Base-by-base conservation (phyloP, 805 yeast genomes). In the Schwanniomyces vanrijiae region DNA sequence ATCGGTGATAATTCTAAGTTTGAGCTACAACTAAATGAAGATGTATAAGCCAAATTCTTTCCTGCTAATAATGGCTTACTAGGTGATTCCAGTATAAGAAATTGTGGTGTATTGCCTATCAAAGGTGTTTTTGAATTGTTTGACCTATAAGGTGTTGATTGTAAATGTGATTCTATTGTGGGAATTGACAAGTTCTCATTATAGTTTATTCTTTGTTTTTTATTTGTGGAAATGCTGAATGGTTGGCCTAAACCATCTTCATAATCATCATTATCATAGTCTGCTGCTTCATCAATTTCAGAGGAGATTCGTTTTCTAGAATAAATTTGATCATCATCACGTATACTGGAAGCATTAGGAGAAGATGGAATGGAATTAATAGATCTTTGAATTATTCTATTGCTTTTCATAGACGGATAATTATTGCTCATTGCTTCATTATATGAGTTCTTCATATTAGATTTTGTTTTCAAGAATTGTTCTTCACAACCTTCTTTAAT, bases 401-500 rank as follows among this genome's bases (percentile, higher is more conserved):
- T 40, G 11, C 50, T 42, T 22, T 46, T 38, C n/a, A 35, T 44
- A 16, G 52, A 41, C 2, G 47, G 40, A 33, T 58, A 52, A 35
- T 71, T 66, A 48, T 72, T 76, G 50, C 69, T 75, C 73, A 73
- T 69, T 3, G 72, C 69, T 52, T 72, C 77, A 44, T 70, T 75
- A 54, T 66, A 70, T 41, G 69, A 65, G 47, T 68, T 60, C 49
- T 69, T 69, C 56, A 79, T 81, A 41, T 72, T 73, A 46, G 76
- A 70, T 58, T 82, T 80, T 3, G 79, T 83, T 59, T 82, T 86
- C 57, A 88, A 75, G 58, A 92, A 92, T 62, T 84, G 87, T 55
- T 81, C 80, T 64, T 91, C 97, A 59, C 76, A 81, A 4, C 96
- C 96, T n/a, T 80, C 73, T 51, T 84, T 88, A 43, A 92, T 87